phyloP scores from a whole-genome alignment of 2,329 filamentous ascomycete genomes.

The Diaporthe caulivora region DNA sequence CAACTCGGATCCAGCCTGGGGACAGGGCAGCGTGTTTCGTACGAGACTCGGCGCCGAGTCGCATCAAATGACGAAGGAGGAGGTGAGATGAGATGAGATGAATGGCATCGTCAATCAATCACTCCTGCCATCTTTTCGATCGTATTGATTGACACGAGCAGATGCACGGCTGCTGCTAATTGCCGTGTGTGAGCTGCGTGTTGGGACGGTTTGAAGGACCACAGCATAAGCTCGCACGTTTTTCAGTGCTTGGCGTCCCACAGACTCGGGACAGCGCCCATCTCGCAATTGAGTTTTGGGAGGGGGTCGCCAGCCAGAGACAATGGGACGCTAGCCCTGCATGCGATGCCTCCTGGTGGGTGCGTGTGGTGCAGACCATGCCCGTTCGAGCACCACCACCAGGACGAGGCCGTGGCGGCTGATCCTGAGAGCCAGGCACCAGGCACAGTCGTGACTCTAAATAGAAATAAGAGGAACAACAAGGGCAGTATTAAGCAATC shows the following conservation, averaged over 20 bases:
- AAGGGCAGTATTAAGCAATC: not conserved
- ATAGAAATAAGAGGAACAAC: conserved; percentile 5
- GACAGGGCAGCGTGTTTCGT: conserved; percentile 1
- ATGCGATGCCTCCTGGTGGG: not conserved
- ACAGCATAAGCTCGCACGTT: conserved; percentile 28
- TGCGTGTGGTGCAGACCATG: conserved; percentile 1
- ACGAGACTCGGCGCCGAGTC: conserved; percentile 28
- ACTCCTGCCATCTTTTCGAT: not conserved
- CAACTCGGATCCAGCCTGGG: not conserved
- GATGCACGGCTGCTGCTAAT: conserved; percentile 9
- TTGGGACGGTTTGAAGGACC: conserved; percentile 2
- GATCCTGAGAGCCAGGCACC: not conserved
- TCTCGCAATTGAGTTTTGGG: conserved; percentile 27
- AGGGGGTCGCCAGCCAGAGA: not conserved
- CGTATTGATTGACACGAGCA: not conserved
- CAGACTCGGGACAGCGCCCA: conserved; percentile 22
- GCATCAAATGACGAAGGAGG: not conserved
- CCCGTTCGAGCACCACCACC: conserved; percentile 11
- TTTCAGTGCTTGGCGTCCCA: conserved; percentile 27
- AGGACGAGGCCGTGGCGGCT: not conserved
- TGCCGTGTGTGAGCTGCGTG: conserved; percentile 24
- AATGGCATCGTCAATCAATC: not conserved
- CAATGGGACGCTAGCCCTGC: conserved; percentile 1
- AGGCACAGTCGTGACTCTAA: not conserved
- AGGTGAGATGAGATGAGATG: not conserved